Base-by-base conservation (phyloP, 345 rosid genomes). In the Eucalyptus marginata region DNA sequence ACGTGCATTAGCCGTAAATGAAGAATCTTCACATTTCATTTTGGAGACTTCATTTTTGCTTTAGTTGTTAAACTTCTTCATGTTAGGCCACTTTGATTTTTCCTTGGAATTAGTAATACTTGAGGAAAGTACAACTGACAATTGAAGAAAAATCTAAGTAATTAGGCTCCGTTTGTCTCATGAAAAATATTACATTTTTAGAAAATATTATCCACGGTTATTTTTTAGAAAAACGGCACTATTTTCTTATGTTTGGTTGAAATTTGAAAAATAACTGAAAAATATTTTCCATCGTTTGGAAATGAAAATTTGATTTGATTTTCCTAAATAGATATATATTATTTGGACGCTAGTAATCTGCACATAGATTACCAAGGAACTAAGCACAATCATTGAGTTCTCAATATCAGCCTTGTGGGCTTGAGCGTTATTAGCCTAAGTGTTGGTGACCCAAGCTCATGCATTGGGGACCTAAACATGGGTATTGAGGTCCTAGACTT, bases 281-380 rank as follows among this genome's bases (percentile, higher is more conserved):
- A 56, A 24, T 56, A 56, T 2, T 24, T 24, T 56, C 62, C 6
- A 24, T 24, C 6, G 5, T 56, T 56, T 56, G 29, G 62, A 56
- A 56, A 56, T 52, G 8, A 56, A 56, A 56, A 56, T 56, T 25
- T 9, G 6, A 10, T 56, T 56, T 56, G 11, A 56, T 56, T 24
- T 56, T 56, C 13, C 13, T 56, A 56, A 9, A 10, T 56, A 56
- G 6, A 56, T 56, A 56, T 22, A 40, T 40, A 40, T 40, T 20
- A 22, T 54, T 54, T 56, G 12, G 13, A 10, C 0, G 0, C 13
- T 22, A 56, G 1, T 56, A 7, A 8, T 24, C 0, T 24, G 1
- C 10, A 6, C 13, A 56, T 9, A 24, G 0, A 24, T 56, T 8
- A 24, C 5, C 1, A 8, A 1, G 29, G 29, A 56, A 10, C 13